phyloP scores from a whole-genome alignment of 768 basidiomycete species.

The Calocybe cyanea region DNA sequence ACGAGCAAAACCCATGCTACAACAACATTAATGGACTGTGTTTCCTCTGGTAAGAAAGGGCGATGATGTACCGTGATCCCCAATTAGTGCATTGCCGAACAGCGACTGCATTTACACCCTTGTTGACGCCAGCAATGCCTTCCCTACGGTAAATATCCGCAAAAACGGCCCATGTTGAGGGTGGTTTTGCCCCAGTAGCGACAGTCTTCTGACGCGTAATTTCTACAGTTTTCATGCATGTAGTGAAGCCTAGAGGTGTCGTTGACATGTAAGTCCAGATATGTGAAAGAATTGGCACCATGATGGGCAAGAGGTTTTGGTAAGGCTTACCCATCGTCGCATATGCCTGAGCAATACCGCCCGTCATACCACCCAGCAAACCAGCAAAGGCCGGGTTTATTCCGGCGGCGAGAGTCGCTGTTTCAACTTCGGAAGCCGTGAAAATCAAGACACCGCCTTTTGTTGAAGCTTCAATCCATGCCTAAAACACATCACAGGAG shows the following conservation, averaged over 20 bases:
- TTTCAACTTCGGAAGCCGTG: slow-evolving; percentile 93
- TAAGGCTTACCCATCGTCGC: slow-evolving; percentile 93
- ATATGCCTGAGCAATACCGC: slow-evolving; percentile 96
- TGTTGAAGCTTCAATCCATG: slow-evolving; percentile 99
- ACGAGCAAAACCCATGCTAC: slow-evolving; percentile 94
- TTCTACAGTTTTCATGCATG: slow-evolving; percentile 99
- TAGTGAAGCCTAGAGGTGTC: slow-evolving; percentile 76
- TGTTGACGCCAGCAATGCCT: slow-evolving; percentile 95
- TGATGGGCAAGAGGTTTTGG: slow-evolving; percentile 13
- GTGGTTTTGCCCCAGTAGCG: slow-evolving; percentile 77
- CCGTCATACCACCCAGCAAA: slow-evolving; percentile 94
- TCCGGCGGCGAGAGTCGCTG: slow-evolving; percentile 56
- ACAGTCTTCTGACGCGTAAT: slow-evolving; percentile 95
- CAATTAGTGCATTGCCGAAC: slow-evolving; percentile 92
- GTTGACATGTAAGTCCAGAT: background rate
- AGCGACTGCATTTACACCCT: slow-evolving; percentile 95
- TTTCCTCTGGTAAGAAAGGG: background rate
- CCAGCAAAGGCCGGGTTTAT: slow-evolving; percentile 81
- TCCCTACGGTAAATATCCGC: slow-evolving; percentile 91
- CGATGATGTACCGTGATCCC: slow-evolving; percentile 71
- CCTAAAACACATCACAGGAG: slow-evolving; percentile 42
- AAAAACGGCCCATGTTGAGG: slow-evolving; percentile 92
- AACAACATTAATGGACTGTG: background rate
- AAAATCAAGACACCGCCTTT: slow-evolving; percentile 97
- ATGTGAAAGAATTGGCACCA: background rate